Conservation (phyloP, 2,329 filamentous ascomycete species). For the Venturiaceae sp. region DNA sequence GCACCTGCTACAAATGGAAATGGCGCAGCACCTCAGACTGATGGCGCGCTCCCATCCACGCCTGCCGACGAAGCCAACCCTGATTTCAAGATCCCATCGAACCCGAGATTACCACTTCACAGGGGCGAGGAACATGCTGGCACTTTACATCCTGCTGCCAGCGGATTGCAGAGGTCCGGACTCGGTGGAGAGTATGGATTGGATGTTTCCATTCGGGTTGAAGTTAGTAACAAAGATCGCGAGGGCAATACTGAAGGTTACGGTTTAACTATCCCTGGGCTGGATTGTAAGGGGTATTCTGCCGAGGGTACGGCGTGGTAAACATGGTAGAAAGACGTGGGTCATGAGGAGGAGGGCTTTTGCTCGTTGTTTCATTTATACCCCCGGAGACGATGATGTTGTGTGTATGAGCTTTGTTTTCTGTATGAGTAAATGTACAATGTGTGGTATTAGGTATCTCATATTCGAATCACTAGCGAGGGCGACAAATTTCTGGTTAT, state of each 20-base stretch:
- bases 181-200: slow-evolving; percentile 34
- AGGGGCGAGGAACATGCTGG: slow-evolving; percentile 70
- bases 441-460: too few species aligned
- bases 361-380: neutral
- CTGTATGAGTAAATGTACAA: neutral
- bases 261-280: slow-evolving; percentile 37
- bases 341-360: neutral
- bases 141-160: slow-evolving; percentile 64
- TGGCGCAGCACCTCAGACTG: neutral
- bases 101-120: slow-evolving; percentile 58
- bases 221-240: slow-evolving; percentile 33
- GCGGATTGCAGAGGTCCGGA: slow-evolving; percentile 29
- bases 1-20: slow-evolving; percentile 13
- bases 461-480: too few species aligned
- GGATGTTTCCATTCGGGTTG: slow-evolving; percentile 38
- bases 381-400: neutral
- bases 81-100: slow-evolving; percentile 36
- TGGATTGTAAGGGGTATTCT: slow-evolving; percentile 19
- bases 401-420: neutral
- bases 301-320: slow-evolving; percentile 6
- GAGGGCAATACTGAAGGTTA: slow-evolving; percentile 39
- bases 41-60: neutral
- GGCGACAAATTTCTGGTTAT: too few species aligned
- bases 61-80: slow-evolving; percentile 22
- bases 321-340: neutral